A percentile compares a stretch with the other conserved stretches of the same genome.
These are phyloP conservation scores for Waltergamsia citrina DNA, from an alignment of 2,329 filamentous ascomycete genomes.

Conservation along the genomic window DNA sequence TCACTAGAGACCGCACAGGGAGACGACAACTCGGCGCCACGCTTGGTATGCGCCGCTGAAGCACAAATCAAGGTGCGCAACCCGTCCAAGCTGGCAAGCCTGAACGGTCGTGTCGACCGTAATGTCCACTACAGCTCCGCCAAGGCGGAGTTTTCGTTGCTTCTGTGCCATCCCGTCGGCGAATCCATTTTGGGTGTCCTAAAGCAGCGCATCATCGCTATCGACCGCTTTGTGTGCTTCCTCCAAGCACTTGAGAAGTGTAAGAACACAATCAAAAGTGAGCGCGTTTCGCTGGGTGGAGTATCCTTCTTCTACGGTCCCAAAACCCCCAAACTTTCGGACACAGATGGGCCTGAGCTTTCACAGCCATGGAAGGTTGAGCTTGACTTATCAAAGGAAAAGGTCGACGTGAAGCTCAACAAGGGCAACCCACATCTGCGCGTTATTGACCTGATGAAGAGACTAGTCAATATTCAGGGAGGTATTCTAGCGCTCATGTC, in stretches of 20 bases:
- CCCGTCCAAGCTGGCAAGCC: constrained; percentile 42
- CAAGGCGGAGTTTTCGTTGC: constrained; percentile 54
- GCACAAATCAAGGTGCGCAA: constrained; percentile 46
- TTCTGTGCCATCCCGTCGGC: constrained; percentile 49
- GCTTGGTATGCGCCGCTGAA: constrained; percentile 34
- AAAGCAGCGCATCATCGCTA: constrained; percentile 49
- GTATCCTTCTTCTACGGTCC: constrained; percentile 61
- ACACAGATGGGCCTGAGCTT: too few relatives aligned
- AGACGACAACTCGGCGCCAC: background rate
- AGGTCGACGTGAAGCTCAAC: constrained; percentile 51
- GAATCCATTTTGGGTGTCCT: constrained; percentile 50
- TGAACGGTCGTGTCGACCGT: constrained; percentile 44
- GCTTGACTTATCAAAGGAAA: constrained; percentile 44
- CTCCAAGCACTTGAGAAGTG: constrained; percentile 54
- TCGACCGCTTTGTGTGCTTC: constrained; percentile 63
- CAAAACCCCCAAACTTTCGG: constrained; percentile 4
- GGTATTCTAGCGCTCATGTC: constrained; percentile 43
- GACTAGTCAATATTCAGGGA: constrained; percentile 43
- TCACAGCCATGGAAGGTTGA: constrained; percentile 39
- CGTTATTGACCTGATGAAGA: constrained; percentile 47
- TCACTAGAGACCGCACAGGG: constrained; percentile 6
- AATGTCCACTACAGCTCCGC: constrained; percentile 52
- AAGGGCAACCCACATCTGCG: constrained; percentile 58
- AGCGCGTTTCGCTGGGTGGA: constrained; percentile 49
- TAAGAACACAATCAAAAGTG: constrained; percentile 43